Evolutionary conservation across 1,284 basidiomycete species (phyloP).

Genomic region (Gymnopus androsaceus): DNA sequence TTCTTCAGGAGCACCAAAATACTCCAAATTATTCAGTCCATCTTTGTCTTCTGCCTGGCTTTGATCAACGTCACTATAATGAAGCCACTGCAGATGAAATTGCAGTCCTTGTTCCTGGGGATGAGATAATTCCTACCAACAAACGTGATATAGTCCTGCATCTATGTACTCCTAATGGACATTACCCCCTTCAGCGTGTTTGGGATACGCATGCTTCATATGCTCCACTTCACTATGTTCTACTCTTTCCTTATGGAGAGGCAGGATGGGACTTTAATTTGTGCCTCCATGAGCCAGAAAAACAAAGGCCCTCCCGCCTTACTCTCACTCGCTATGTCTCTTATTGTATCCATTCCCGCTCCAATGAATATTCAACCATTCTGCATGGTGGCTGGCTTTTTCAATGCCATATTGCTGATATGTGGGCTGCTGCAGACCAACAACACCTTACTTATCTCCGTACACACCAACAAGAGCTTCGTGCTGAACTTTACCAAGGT

Average conservation of each 20-base stretch:
- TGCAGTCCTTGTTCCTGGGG: conserved; percentile 37
- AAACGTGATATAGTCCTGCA: too few species aligned
- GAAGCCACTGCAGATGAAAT: conserved; percentile 40
- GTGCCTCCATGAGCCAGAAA: too few species aligned
- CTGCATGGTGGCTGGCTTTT: conserved; percentile 41
- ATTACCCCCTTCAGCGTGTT: conserved; percentile 24
- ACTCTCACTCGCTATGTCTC: conserved; percentile 32
- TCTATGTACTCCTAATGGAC: conserved; percentile 14
- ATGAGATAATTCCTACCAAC: conserved; percentile 2
- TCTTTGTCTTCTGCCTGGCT: too few species aligned
- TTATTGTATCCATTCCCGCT: conserved; percentile 32
- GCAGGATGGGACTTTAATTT: conserved; percentile 41
- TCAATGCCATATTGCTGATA: conserved; percentile 41
- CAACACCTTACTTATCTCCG: conserved; percentile 29
- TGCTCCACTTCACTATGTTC: conserved; percentile 38
- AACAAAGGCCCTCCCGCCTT: conserved; percentile 21
- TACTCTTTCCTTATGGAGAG: conserved; percentile 34
- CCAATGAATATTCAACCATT: conserved; percentile 30
- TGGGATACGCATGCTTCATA: conserved; percentile 39
- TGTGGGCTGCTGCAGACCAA: conserved; percentile 36
- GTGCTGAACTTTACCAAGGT: conserved; percentile 38
- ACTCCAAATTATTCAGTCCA: conserved; percentile 22
- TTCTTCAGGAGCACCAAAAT: conserved; percentile 23
- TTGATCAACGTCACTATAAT: conserved; percentile 40
- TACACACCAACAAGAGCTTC: conserved; percentile 38